Evolutionary conservation across 306 rosid genomes (phyloP), one percentile per base, ranked within the genome.

Genomic region (Vachellia pachyceras): DNA sequence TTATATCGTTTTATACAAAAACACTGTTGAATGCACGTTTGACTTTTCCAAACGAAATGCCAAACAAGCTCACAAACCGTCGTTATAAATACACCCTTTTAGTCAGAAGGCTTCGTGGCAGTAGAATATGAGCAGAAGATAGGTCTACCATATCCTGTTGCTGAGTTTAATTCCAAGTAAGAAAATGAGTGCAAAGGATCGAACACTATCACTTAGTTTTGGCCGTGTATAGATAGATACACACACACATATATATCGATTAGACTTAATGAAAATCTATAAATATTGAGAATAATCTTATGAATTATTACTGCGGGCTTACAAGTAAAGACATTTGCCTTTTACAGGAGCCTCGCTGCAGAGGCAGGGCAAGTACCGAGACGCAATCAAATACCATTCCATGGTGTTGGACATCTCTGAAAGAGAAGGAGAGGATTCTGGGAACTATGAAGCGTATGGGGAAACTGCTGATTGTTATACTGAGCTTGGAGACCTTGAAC

Each of bases 391-490:
- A 41, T 96, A 93, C 81, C 99, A 96, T 82, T 90, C 93, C 6
- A 85, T 89, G 90, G 98, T 96, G 73, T 83, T 96, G 88, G 87
- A 88, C 36, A 89, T 93, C 67, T 96, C 98, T 8, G 85, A 89
- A 75, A 85, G 94, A 66, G 99, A 88, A 89, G 90, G 90, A 80
- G 99, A 93, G 77, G 90, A 91, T 76, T 95, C 99, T 0, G 98
- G 98, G 61, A 93, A 82, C 84, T 88, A 96, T 0, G 99, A 95
- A 89, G 99, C 99, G 37, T 93, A 85, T 69, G 99, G 99, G 40
- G 99, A 98, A 33, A 95, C 93, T 77, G 99, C 99, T 65, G 99
- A 95, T 74, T 95, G 99, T 82, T 95, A 91, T 82, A 93, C 99
- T 12, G 99, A 95, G 83, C 92, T 95, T 77, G 99, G 99, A 78